phyloP scores from a whole-genome alignment of 345 rosid genomes.

The Salix koriyanagi region DNA sequence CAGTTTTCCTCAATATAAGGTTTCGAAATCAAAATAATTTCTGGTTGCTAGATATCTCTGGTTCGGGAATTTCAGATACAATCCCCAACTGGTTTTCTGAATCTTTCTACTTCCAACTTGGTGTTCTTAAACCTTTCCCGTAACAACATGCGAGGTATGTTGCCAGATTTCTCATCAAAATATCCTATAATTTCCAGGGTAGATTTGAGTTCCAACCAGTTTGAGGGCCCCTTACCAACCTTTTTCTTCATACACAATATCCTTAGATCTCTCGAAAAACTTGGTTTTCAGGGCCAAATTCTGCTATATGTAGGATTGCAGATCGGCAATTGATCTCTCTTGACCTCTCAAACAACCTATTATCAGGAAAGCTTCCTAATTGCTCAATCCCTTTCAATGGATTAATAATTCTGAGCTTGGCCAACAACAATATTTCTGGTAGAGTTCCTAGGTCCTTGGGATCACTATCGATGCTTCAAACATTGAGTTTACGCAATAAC shows the following conservation, averaged over 20 bases:
- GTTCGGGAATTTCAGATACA: conserved; percentile 17
- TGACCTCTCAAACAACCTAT: conserved; percentile 8
- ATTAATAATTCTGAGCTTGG: not conserved
- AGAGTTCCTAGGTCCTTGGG: no score
- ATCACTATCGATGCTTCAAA: no score
- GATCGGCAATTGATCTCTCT: not conserved
- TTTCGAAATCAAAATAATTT: not conserved
- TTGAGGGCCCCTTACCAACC: conserved; percentile 17
- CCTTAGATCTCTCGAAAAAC: conserved; percentile 19
- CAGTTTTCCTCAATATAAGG: conserved; percentile 5
- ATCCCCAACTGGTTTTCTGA: conserved; percentile 29
- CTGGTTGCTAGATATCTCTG: conserved; percentile 15
- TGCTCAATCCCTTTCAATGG: not conserved
- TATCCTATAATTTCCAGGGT: not conserved
- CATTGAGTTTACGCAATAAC: no score
- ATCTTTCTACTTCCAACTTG: not conserved
- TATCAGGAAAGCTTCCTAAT: conserved; percentile 14
- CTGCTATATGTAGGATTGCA: conserved; percentile 2
- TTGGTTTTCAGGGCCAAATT: conserved; percentile 15
- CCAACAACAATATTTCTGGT: no score
- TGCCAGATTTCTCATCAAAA: conserved; percentile 12
- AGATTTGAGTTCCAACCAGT: conserved; percentile 19
- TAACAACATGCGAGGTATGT: conserved; percentile 26
- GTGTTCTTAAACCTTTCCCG: conserved; percentile 13
- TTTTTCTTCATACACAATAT: not conserved